phyloP scores from a whole-genome alignment of 2,329 filamentous ascomycete genomes.

The Colletotrichum chlorophyti region DNA sequence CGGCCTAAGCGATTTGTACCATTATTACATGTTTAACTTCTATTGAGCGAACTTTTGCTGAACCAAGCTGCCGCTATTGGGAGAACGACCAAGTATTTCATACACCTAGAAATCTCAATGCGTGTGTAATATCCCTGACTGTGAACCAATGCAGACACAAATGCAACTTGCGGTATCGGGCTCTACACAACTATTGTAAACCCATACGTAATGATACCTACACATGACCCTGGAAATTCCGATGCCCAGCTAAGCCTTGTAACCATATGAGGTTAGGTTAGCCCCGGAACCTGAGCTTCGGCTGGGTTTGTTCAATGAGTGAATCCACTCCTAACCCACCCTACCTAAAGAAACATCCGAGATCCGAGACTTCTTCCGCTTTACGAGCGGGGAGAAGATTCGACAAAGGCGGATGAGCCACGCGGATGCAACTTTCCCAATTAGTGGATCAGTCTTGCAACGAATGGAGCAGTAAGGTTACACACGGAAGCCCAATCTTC shows the following conservation, averaged over 20 bases:
- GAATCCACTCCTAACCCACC: background rate
- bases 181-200: too few relatives aligned
- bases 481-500: background rate
- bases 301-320: too few relatives aligned
- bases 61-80: too few relatives aligned
- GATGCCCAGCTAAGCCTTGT: background rate
- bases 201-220: too few relatives aligned
- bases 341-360: background rate
- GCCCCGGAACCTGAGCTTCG: background rate
- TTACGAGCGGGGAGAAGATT: background rate
- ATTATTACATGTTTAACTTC: too few relatives aligned
- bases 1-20: too few relatives aligned
- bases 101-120: too few relatives aligned
- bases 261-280: background rate
- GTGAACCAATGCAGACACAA: too few relatives aligned
- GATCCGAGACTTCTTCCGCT: slow-evolving; percentile 9
- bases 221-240: background rate
- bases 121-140: too few relatives aligned
- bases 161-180: too few relatives aligned
- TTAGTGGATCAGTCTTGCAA: slow-evolving; percentile 5
- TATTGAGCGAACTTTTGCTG: too few relatives aligned
- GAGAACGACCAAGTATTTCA: too few relatives aligned
- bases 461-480: slow-evolving; percentile 15
- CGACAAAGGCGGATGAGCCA: background rate
- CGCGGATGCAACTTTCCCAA: slow-evolving; percentile 11